A percentile compares a stretch with the other conserved stretches of the same genome.
Conservation (phyloP, 2,329 filamentous ascomycete genomes). For the Phyllosticta citrichinensis region DNA sequence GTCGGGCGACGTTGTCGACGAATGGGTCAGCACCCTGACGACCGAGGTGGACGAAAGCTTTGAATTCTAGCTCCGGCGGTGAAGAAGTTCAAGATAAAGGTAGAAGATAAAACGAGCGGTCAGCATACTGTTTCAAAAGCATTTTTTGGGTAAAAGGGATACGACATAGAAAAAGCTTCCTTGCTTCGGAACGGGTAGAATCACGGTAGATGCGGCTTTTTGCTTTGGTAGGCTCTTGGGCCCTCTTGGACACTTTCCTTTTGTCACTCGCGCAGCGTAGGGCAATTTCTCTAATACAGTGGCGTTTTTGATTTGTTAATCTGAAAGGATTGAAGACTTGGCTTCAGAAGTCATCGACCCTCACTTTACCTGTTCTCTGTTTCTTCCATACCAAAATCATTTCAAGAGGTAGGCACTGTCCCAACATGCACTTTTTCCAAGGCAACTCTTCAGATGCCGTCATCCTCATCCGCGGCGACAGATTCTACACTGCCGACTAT, state of each 20-base stretch:
- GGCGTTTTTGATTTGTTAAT: background rate
- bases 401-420: slow-evolving; percentile 50
- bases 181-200: background rate
- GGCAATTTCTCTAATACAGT: background rate
- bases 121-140: background rate
- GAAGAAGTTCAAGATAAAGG: background rate
- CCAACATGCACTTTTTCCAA: slow-evolving; percentile 67
- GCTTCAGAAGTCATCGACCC: background rate
- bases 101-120: background rate
- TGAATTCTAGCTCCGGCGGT: background rate
- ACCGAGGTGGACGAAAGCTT: background rate
- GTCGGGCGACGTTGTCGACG: background rate
- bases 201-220: background rate
- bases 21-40: background rate
- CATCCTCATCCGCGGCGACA: slow-evolving; percentile 61
- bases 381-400: no score
- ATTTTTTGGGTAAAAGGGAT: background rate
- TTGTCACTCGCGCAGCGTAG: background rate
- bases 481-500: slow-evolving; percentile 64
- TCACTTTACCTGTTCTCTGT: background rate
- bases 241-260: background rate
- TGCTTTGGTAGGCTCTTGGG: background rate
- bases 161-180: background rate
- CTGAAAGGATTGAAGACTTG: background rate
- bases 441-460: slow-evolving; percentile 65